Base-by-base conservation (phyloP, 1,139 yeast species). In the Sugiyamaella japonica region DNA sequence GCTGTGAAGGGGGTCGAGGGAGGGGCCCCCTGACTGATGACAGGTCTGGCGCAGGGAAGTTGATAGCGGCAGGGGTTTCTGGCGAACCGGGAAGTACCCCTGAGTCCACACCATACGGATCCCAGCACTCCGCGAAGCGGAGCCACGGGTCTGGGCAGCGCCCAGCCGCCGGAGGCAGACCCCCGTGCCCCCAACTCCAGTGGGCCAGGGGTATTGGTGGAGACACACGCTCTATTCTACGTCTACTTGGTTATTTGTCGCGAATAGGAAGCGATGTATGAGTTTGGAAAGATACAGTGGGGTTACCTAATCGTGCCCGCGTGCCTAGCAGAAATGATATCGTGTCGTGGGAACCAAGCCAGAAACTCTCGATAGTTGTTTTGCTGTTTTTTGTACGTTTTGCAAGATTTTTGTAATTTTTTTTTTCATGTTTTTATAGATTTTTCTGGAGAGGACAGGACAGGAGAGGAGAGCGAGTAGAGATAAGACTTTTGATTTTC, bases 1-100 rank as follows among this genome's bases (percentile, higher is more conserved):
- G 9, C 25, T 3, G 25, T 3, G 25, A 6, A 20, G 3, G 25
- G 25, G 25, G 25, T 20, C 25, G 25, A 20, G 25, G 25, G n/a
- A n/a, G n/a, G n/a, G n/a, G n/a, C n/a, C n/a, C n/a, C n/a, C n/a
- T n/a, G n/a, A n/a, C n/a, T n/a, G n/a, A n/a, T n/a, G n/a, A 20
- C 5, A 20, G 3, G 25, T 29, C 8, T 29, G 10, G 9, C n/a
- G 10, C n/a, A 29, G n/a, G 34, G n/a, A 4, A 12, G 7, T 23
- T 32, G 48, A 44, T 44, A 44, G 48, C 23, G 48, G 48, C 48
- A 44, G 48, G 48, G 48, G 48, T 44, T 44, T 32, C 7, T 44
- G 10, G 13, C 48, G 17, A 32, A 16, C n/a, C 36, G 4, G 20
- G 37, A 15, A 28, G 4, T 44, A 44, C 48, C 48, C 48, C 48